Base-by-base conservation (phyloP, 495 filamentous ascomycete species). In the Penicillium odoratum region DNA sequence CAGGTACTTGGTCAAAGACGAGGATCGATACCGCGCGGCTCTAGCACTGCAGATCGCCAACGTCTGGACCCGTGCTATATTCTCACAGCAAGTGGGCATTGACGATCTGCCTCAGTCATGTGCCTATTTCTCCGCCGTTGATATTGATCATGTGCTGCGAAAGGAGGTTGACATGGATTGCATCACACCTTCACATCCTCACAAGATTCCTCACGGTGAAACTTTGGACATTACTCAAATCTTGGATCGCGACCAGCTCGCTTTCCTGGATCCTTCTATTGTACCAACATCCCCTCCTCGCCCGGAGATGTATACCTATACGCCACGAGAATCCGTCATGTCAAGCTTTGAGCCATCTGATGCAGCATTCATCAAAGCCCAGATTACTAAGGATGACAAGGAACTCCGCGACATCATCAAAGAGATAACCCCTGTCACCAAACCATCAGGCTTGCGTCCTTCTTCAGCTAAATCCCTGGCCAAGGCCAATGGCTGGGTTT, bases 91-190 rank as follows among this genome's bases (percentile, higher is more conserved):
- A 73, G 90, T 98, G 60, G 94, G 94, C 42, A 98, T 98, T 61
- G 76, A 96, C 57, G 95, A 98, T 65, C 83, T 98, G 6, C 94
- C 94, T 3, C 94, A 97, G 69, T 85, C 86, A 4, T 96, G 92
- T 64, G 94, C 94, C 21, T 98, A 90, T 72, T 98, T 98, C 76
- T 95, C 90, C 3, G 92, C 94, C 1, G 85, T 98, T 18, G 94
- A 98, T 64, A 90, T 98, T 59, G 94, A 98, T 66, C 83, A 87
- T 56, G 92, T 98, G 8, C 81, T 98, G 15, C 87, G 94, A 36
- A 98, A 98, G 69, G 94, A 98, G 66, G 95, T 98, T 18, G 87
- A 98, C 67, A 95, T 98, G 91, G 89, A 96, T 66, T 98, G 94
- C 69, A 71, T 97, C 48, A 98, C 94, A 1, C 94, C 95, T 8